Base-by-base conservation (phyloP, 441 rosid genomes). In the Pelargonium myrrhifolium region DNA sequence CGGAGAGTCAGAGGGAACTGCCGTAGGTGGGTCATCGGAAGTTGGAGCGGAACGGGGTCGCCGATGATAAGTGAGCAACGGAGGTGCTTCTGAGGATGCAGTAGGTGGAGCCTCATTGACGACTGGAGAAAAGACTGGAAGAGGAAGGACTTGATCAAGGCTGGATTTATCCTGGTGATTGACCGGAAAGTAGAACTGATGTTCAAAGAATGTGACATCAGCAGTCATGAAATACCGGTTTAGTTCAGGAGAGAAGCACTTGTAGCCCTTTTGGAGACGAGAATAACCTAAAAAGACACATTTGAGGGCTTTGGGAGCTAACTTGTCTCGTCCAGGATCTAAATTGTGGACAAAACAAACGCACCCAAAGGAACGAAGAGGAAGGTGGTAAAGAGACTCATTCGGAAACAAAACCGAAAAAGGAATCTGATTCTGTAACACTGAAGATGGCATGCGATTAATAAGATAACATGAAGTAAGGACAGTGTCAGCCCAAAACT, bases 251-350 rank as follows among this genome's bases (percentile, higher is more conserved):
- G 47, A 59, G 3, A 56, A 74, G 26, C 28, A 70, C 0, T 6
- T 20, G 6, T 65, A 65, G 10, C 67, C 24, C n/a, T 70, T 70
- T 24, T 70, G 10, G 3, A 61, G 9, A 31, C 3, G 59, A 20
- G 67, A 65, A 18, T 64, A 64, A 11, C 20, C 39, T 4, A 70
- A 2, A 15, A 51, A 70, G 9, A 35, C 1, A 37, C 55, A 53
- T 17, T 63, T 63, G 2, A 11, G 9, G 3, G 67, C 67, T 22
- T 9, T 15, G 1, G 67, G 49, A 17, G 20, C 43, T 7, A 69
- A 11, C 26, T 61, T 69, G 35, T 69, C 31, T 10, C 9, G 31
- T 28, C 58, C 2, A 2, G 1, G 6, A 24, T 2, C 0, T 14
- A 22, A 17, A 45, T 8, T 31, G 9, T 40, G 45, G 2, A 40